Evolutionary conservation across 768 basidiomycete genomes (phyloP).

Genomic region (Ephemerocybe angulata): DNA sequence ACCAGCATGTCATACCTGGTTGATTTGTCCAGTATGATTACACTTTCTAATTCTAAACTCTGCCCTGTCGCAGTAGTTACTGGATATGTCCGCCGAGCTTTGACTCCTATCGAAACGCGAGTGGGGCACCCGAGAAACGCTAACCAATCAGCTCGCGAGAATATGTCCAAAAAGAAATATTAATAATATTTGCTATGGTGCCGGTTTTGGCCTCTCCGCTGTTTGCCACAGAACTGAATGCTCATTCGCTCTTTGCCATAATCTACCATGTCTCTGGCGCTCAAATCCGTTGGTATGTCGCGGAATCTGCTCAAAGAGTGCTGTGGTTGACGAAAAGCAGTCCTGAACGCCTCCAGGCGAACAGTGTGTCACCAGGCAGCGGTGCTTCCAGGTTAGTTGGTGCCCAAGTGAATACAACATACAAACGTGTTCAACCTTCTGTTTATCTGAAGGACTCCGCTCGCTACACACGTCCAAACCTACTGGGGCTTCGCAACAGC

Average conservation of each 20-base stretch:
- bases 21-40: not conserved
- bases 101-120: not conserved
- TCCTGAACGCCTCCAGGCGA: slow-evolving; percentile 9
- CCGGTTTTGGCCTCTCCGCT: slow-evolving; percentile 13
- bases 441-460: slow-evolving; percentile 31
- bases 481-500: slow-evolving; percentile 31
- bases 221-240: slow-evolving; percentile 9
- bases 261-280: slow-evolving; percentile 46
- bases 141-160: slow-evolving; percentile 6
- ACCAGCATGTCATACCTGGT: not conserved
- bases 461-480: slow-evolving; percentile 53
- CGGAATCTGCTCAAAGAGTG: not conserved
- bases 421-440: slow-evolving; percentile 22
- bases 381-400: slow-evolving; percentile 39
- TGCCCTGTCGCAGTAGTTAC: too few relatives aligned
- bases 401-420: slow-evolving; percentile 42
- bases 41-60: not conserved
- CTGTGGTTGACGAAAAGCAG: not conserved
- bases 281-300: slow-evolving; percentile 35
- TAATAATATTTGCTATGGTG: not conserved
- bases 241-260: slow-evolving; percentile 4
- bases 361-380: slow-evolving; percentile 25
- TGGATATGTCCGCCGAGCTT: too few relatives aligned
- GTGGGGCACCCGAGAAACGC: not conserved
- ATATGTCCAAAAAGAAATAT: slow-evolving; percentile 6